Evolutionary conservation across 768 basidiomycete species (phyloP), one percentile per base, ranked within the genome.

Genomic region (Kwoniella dendrophila): DNA sequence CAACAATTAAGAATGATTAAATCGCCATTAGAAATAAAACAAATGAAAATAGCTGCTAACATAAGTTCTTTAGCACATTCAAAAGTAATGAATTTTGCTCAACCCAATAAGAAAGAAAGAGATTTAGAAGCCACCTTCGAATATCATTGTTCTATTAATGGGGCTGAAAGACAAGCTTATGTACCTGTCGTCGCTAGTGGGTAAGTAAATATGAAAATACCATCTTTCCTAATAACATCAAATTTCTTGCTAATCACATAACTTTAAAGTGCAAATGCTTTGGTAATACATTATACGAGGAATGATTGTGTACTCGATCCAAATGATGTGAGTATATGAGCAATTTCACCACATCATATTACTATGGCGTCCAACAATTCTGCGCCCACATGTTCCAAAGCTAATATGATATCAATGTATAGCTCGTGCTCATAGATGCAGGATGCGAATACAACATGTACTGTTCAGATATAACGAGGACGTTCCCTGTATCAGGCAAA

Each of bases 171-270:
- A 40, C 85, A 87, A 49, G 94, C 96, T n/a, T 99, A 99, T 75
- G 94, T 99, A 1, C 96, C 96, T 12, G 96, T 99, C 4, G 90
- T 97, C 33, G 95, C 92, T 4, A 93, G 92, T 1, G 96, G 96
- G 90, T 90, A 78, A 64, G 60, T 66, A 26, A 18, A 2, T 30
- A 14, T 3, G n/a, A n/a, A n/a, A n/a, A n/a, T n/a, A n/a, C n/a
- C n/a, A n/a, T n/a, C n/a, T n/a, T n/a, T n/a, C 16, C 4, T 29
- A 36, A 16, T 22, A 41, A 18, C 8, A 57, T 6, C 11, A 8
- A 10, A n/a, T 11, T n/a, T 10, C 38, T 40, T 10, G n/a, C 30
- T 20, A 40, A n/a, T 40, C 10, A 10, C 11, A n/a, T 18, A 1
- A 2, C 1, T 26, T 1, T 58, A 29, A 26, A 94, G 92, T 29